phyloP scores from a whole-genome alignment of 345 rosid species.

The Ailanthus altissimus region DNA sequence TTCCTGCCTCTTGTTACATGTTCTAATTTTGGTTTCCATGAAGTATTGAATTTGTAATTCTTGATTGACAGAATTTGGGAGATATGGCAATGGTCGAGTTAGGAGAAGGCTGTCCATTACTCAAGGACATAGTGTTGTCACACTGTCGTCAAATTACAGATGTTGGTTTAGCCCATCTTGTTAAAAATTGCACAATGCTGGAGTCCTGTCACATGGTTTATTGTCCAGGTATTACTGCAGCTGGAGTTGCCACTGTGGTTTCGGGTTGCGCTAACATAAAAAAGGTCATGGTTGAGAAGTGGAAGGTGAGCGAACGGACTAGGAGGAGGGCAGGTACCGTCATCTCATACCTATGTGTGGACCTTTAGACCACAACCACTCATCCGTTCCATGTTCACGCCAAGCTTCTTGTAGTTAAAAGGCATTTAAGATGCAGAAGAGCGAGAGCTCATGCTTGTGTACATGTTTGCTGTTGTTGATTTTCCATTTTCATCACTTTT shows the following conservation, averaged over 20 bases:
- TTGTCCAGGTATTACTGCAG: conserved; percentile 66
- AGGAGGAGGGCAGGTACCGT: conserved; percentile 72
- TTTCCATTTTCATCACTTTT: too few relatives aligned
- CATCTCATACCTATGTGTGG: conserved; percentile 71
- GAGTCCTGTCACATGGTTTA: conserved; percentile 88
- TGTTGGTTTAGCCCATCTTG: conserved; percentile 74
- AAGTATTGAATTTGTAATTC: background rate
- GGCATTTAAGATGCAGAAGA: background rate
- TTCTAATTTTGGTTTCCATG: background rate
- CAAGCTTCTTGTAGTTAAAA: background rate
- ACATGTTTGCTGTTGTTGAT: background rate
- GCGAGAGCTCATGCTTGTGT: background rate
- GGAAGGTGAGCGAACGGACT: conserved; percentile 85
- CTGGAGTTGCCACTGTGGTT: conserved; percentile 83
- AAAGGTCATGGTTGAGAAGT: conserved; percentile 82
- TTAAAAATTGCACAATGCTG: conserved; percentile 53
- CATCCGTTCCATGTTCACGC: background rate
- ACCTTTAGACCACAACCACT: conserved; percentile 45
- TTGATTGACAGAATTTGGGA: conserved; percentile 57
- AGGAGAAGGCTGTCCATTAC: conserved; percentile 81
- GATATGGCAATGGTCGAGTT: conserved; percentile 75
- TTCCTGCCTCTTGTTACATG: background rate
- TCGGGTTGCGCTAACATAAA: conserved; percentile 79
- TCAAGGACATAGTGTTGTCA: conserved; percentile 77
- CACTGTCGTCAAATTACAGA: conserved; percentile 80